Conservation (phyloP, 2,329 filamentous ascomycete species). For the Ascocoryne sarcoides region DNA sequence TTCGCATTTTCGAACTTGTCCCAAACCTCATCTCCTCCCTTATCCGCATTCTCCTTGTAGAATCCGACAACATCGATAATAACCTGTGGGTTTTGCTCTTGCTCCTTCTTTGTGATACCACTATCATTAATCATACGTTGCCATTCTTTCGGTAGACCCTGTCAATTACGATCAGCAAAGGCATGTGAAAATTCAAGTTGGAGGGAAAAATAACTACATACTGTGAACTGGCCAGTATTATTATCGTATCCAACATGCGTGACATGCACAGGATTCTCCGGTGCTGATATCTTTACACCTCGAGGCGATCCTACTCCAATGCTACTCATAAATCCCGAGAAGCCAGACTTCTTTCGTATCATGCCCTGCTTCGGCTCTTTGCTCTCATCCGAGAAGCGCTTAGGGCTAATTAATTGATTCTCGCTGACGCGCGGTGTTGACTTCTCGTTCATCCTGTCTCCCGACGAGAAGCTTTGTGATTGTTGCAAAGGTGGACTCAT, state of each 20-base stretch:
- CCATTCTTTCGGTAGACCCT: slow-evolving; percentile 97
- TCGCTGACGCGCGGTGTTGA: slow-evolving; percentile 35
- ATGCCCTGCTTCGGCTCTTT: slow-evolving; percentile 52
- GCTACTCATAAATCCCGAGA: slow-evolving; percentile 81
- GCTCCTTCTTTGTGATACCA: slow-evolving; percentile 91
- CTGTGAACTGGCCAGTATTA: slow-evolving; percentile 90
- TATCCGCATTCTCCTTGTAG: slow-evolving; percentile 88
- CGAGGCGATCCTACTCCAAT: slow-evolving; percentile 72
- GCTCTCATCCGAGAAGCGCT: slow-evolving; percentile 73
- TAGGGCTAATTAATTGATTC: slow-evolving; percentile 43
- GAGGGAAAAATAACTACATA: slow-evolving; percentile 31
- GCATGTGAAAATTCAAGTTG: slow-evolving; percentile 14
- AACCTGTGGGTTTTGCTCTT: slow-evolving; percentile 90
- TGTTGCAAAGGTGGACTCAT: slow-evolving; percentile 51
- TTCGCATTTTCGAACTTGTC: slow-evolving; percentile 93
- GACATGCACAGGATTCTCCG: slow-evolving; percentile 94
- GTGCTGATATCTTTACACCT: slow-evolving; percentile 90
- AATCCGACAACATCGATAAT: slow-evolving; percentile 94
- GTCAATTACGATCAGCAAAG: slow-evolving; percentile 21
- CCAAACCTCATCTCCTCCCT: slow-evolving; percentile 68
- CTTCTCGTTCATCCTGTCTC: slow-evolving; percentile 42
- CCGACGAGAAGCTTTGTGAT: slow-evolving; percentile 55
- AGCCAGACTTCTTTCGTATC: slow-evolving; percentile 76
- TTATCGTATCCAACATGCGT: slow-evolving; percentile 98
- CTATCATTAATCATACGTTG: slow-evolving; percentile 91